These are phyloP conservation scores for Wallacemonas sp. DNA, from an alignment of 208 protist genomes.

Conservation along the genomic window DNA sequence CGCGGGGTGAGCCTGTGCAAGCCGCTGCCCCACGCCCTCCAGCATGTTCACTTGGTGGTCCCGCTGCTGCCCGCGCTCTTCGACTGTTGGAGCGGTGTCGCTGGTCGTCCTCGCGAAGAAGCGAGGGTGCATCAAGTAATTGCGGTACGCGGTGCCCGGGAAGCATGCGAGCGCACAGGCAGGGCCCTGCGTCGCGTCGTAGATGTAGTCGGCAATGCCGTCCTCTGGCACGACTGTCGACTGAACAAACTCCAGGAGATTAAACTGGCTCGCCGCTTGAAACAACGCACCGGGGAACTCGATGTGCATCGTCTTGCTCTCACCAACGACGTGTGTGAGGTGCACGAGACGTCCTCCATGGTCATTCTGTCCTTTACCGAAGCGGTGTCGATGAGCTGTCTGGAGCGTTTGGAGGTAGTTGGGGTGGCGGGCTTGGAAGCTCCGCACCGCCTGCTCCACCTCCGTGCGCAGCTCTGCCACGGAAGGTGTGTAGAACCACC, in stretches of 20 bases:
- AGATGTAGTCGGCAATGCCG: conserved; percentile 49
- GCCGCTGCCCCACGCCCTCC: conserved; percentile 14
- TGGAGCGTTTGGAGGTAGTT: conserved; percentile 13
- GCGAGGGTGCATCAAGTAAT: conserved; percentile 55
- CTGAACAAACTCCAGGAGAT: conserved; percentile 63
- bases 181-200: conserved; percentile 69
- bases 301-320: conserved; percentile 19
- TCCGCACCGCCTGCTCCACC: conserved; percentile 6
- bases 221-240: conserved; percentile 34
- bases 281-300: conserved; percentile 37
- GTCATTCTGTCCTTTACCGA: not conserved
- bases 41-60: conserved; percentile 33
- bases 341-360: not conserved
- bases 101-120: conserved; percentile 11
- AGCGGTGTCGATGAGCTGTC: too few species aligned
- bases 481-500: conserved; percentile 45
- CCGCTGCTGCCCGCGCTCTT: conserved; percentile 25
- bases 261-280: conserved; percentile 80
- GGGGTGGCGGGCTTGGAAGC: conserved; percentile 20
- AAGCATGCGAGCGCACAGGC: conserved; percentile 60
- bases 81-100: not conserved
- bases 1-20: conserved; percentile 11
- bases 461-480: conserved; percentile 37
- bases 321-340: conserved; percentile 19
- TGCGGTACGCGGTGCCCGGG: conserved; percentile 59